phyloP scores from a whole-genome alignment of 176 grass and related monocot genomes.

The Chrysopogon serrulatus region DNA sequence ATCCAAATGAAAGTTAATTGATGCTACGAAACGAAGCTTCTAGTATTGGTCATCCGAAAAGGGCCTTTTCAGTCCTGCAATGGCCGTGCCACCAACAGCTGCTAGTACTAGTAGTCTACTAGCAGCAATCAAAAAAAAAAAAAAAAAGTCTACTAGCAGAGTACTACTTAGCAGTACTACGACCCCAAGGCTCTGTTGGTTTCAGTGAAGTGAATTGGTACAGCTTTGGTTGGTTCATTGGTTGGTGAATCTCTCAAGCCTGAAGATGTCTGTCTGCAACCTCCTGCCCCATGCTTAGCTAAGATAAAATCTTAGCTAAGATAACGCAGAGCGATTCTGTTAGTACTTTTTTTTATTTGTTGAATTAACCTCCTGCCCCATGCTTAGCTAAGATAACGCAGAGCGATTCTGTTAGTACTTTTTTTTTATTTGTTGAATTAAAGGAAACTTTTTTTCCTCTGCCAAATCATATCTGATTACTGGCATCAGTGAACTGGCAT shows the following conservation, averaged over 20 bases:
- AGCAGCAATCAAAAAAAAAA: no score
- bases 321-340: no score
- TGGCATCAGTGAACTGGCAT: no score
- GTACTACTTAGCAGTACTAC: neutral
- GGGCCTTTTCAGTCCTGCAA: neutral
- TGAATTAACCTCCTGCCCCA: no score
- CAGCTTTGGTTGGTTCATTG: neutral
- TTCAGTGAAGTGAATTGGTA: neutral
- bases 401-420: no score
- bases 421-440: no score
- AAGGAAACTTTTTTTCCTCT: no score
- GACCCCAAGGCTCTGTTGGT: neutral
- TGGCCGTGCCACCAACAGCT: neutral
- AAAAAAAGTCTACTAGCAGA: no score
- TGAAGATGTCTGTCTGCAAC: neutral
- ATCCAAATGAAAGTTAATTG: neutral
- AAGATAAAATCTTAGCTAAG: no score
- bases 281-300: neutral
- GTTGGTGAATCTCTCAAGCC: conserved; percentile 6
- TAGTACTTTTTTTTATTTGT: no score
- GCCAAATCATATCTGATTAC: no score
- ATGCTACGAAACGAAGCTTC: neutral
- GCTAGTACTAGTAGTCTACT: neutral
- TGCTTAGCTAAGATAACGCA: no score
- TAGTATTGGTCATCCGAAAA: conserved; percentile 12